Conservation (phyloP, 129 eudicot genomes). For the Helichrysum umbraculigerum region DNA sequence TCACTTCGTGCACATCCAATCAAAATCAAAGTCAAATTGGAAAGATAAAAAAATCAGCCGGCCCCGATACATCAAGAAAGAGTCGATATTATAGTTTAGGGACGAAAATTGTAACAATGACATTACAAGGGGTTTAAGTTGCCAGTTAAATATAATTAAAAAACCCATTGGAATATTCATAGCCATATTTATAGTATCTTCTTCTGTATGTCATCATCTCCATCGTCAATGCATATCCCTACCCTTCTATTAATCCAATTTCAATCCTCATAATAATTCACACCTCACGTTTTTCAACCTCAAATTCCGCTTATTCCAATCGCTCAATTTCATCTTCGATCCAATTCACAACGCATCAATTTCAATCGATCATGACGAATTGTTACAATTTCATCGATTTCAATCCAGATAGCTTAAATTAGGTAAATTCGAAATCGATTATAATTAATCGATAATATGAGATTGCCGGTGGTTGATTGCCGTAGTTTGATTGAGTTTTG, state of each 20-base stretch:
- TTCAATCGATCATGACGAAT: slow-evolving; percentile 6
- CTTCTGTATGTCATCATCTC: slow-evolving; percentile 18
- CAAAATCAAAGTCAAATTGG: not conserved
- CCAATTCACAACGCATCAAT: not conserved
- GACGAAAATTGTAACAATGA: not conserved
- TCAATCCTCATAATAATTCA: slow-evolving; percentile 20
- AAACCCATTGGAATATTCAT: slow-evolving; percentile 13
- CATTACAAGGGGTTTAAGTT: not conserved
- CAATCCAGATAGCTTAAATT: slow-evolving; percentile 5
- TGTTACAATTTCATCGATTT: not conserved
- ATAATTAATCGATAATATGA: slow-evolving; percentile 26
- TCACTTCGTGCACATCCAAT: not conserved
- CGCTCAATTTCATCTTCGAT: slow-evolving; percentile 11
- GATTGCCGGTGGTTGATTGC: slow-evolving; percentile 54
- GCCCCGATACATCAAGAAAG: not conserved
- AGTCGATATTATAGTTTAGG: not conserved
- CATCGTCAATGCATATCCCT: slow-evolving; percentile 21
- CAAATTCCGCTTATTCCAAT: slow-evolving; percentile 15
- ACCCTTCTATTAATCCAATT: not conserved
- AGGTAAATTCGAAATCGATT: slow-evolving; percentile 2
- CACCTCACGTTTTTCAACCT: slow-evolving; percentile 18
- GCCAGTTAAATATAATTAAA: not conserved
- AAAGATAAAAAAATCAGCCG: too few relatives aligned
- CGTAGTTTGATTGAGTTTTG: slow-evolving; percentile 51
- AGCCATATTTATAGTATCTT: slow-evolving; percentile 3